phyloP scores from a whole-genome alignment of 1,139 yeast species.

The Geotrichum klebahnii region DNA sequence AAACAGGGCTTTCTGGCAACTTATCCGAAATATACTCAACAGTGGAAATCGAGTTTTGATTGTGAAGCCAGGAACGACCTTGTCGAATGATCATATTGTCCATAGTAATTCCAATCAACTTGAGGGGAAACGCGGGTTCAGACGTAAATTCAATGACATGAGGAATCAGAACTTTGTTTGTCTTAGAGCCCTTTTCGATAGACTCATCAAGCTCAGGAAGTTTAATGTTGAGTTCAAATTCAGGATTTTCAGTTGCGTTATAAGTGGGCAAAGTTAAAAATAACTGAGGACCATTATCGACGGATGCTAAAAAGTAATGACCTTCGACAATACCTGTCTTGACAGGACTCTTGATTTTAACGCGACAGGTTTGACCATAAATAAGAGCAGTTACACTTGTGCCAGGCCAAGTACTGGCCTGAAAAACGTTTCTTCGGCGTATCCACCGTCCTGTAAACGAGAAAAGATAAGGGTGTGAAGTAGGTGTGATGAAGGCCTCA shows the following conservation, averaged over 20 bases:
- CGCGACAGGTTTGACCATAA: slow-evolving; percentile 22
- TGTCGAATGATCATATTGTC: slow-evolving; percentile 19
- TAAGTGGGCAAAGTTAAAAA: slow-evolving; percentile 19
- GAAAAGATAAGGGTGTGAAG: slow-evolving; percentile 21
- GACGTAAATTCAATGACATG: slow-evolving; percentile 21
- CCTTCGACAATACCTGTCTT: slow-evolving; percentile 15
- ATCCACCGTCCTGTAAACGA: slow-evolving; percentile 29
- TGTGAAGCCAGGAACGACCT: slow-evolving; percentile 20
- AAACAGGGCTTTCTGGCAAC: not conserved
- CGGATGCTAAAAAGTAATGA: slow-evolving; percentile 15
- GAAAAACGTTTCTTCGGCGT: slow-evolving; percentile 21
- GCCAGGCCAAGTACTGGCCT: slow-evolving; percentile 25
- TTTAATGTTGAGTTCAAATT: slow-evolving; percentile 20
- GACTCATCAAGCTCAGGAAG: slow-evolving; percentile 13
- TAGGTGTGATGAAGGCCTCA: slow-evolving; percentile 19
- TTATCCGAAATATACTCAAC: slow-evolving; percentile 21
- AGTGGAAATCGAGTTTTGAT: slow-evolving; percentile 18
- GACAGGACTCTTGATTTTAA: slow-evolving; percentile 16
- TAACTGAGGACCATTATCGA: slow-evolving; percentile 19
- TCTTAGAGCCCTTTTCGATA: slow-evolving; percentile 4
- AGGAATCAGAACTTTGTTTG: slow-evolving; percentile 13
- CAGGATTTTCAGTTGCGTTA: slow-evolving; percentile 20
- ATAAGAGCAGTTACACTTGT: slow-evolving; percentile 22
- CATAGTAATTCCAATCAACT: slow-evolving; percentile 17
- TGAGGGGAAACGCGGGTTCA: slow-evolving; percentile 17